phyloP scores from a whole-genome alignment of 1,284 basidiomycete genomes.

The Cryptococcus amylolentus region DNA sequence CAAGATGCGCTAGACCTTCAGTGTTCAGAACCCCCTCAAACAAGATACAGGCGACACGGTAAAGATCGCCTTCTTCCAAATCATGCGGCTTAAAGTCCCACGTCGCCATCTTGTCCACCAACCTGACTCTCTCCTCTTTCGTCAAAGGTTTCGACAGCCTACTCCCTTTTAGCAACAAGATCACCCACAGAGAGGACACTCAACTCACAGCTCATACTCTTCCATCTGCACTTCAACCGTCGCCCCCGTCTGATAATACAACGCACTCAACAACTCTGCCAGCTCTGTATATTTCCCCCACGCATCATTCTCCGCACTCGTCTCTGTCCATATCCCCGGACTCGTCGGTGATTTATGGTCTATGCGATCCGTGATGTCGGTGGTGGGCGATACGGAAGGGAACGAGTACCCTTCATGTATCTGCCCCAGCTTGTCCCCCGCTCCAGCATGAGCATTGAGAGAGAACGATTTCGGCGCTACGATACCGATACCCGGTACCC shows the following conservation, averaged over 20 bases:
- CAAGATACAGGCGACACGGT: slow-evolving; percentile 73
- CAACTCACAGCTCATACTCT: slow-evolving; percentile 46
- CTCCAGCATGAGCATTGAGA: neutral
- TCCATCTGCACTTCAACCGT: slow-evolving; percentile 59
- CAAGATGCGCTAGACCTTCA: slow-evolving; percentile 67
- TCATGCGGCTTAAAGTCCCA: slow-evolving; percentile 87
- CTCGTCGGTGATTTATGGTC: neutral
- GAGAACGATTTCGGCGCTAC: neutral
- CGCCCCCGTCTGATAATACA: slow-evolving; percentile 71
- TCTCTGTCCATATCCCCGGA: neutral
- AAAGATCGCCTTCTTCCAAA: slow-evolving; percentile 70
- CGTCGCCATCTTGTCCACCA: slow-evolving; percentile 62
- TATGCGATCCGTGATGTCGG: neutral
- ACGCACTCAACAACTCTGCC: slow-evolving; percentile 74
- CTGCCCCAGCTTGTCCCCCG: neutral
- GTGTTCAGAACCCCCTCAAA: slow-evolving; percentile 56
- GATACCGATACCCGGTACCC: neutral
- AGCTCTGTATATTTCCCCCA: slow-evolving; percentile 57
- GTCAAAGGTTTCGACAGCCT: slow-evolving; percentile 42
- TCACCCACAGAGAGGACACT: neutral
- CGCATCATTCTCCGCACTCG: slow-evolving; percentile 33
- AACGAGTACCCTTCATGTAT: slow-evolving; percentile 15
- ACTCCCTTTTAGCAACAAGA: neutral
- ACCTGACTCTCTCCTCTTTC: slow-evolving; percentile 47
- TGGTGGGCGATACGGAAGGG: slow-evolving; percentile 5